Evolutionary conservation across 495 filamentous ascomycete genomes (phyloP).

Genomic region (Hypomontagnella monticulosa): DNA sequence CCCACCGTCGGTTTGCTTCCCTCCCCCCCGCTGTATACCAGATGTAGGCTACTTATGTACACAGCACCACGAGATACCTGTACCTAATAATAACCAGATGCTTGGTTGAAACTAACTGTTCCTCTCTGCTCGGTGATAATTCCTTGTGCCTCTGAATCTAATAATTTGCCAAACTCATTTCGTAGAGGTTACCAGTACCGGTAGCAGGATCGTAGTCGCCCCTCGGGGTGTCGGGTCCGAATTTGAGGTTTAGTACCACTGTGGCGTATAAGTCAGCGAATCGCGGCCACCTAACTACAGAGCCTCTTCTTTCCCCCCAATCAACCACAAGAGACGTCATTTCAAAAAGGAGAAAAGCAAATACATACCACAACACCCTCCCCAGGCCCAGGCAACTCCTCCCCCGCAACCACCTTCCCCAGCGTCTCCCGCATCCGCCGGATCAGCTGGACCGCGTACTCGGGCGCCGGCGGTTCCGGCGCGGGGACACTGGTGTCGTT

Average conservation of each 20-base stretch:
- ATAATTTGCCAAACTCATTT: background rate
- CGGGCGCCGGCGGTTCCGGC: slow-evolving; percentile 22
- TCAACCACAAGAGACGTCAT: background rate
- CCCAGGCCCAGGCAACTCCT: slow-evolving; percentile 14
- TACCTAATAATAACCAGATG: too few relatives aligned
- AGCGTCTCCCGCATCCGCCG: slow-evolving; percentile 17
- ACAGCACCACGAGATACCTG: slow-evolving; percentile 30
- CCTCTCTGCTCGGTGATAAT: background rate
- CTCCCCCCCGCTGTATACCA: slow-evolving; percentile 16
- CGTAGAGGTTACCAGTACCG: background rate
- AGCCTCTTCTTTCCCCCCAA: background rate
- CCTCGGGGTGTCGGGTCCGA: background rate
- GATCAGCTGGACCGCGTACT: slow-evolving; percentile 27
- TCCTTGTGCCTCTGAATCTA: too few relatives aligned
- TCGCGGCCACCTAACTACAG: background rate
- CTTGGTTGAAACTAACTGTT: too few relatives aligned
- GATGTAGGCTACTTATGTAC: slow-evolving; percentile 22
- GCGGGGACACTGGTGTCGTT: slow-evolving; percentile 21
- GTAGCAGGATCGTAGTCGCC: background rate
- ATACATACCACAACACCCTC: slow-evolving; percentile 28
- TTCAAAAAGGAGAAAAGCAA: background rate
- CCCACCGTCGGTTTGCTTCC: background rate
- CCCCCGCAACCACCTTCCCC: slow-evolving; percentile 1
- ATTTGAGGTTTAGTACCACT: slow-evolving; percentile 24
- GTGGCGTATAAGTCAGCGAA: background rate